Evolutionary conservation across 208 protist genomes (phyloP), one percentile per base, ranked within the genome.

Genomic region (Zelonia costaricensis): DNA sequence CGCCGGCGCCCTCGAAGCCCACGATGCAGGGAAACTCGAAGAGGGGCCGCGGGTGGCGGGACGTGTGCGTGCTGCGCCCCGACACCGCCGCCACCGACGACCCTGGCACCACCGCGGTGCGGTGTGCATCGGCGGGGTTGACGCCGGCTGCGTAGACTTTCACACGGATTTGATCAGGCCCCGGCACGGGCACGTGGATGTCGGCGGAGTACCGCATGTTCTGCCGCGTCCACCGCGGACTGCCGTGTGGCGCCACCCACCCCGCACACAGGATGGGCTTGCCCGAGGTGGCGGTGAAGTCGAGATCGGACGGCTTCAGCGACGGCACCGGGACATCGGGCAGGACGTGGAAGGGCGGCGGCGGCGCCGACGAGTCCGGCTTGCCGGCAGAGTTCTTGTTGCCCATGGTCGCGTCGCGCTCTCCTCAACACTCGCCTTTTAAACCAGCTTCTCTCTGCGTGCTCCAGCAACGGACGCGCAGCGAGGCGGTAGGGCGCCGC

Each of bases 61-160:
- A 45, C 18, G n/a, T n/a, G 4, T 25, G 36, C 4, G 62, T 51
- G 15, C 36, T 35, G 64, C 47, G 40, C 27, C 31, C 13, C 33
- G 36, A 69, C 15, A 35, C 25, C 40, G 45, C 31, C 16, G 23
- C 38, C 33, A 42, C 23, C 10, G 56, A 5, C 42, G 3, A 39
- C 22, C 20, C 27, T 16, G 43, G 8, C 22, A 55, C 25, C 40
- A 74, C 56, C 20, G 63, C 58, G 1, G 72, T 67, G 23, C 80
- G 80, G 36, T 78, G 76, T 15, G 65, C 69, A 56, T 91, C 85
- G 4, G 72, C 59, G 20, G 79, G 73, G 52, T 88, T 92, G 45
- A 92, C 70, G 27, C 74, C 76, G 2, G 85, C 81, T 12, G 85
- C 85, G 63, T 84, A 88, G 42, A 92, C 38, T 51, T 80, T 81